Evolutionary conservation across 192 early-diverging fungal genomes (phyloP).

Genomic region (Umbelopsis ramanniana): DNA sequence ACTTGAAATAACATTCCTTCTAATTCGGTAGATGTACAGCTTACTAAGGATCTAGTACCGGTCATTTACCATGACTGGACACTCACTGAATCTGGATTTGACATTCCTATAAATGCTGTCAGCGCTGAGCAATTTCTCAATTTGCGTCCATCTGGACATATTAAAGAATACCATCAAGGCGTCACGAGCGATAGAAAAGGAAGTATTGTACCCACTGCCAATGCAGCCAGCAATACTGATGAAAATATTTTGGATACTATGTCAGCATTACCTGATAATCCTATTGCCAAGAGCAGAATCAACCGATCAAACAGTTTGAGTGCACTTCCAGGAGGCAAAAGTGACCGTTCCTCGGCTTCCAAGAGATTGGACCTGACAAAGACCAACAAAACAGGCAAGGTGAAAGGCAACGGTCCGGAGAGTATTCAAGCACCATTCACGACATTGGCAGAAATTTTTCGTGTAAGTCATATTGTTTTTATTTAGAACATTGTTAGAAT

Average conservation of each 20-base stretch:
- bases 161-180: constrained; percentile 46
- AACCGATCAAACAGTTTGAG: constrained; percentile 54
- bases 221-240: constrained; percentile 10
- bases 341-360: neutral
- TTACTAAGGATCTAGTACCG: constrained; percentile 85
- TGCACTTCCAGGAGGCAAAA: constrained; percentile 30
- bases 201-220: constrained; percentile 24
- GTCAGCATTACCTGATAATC: neutral
- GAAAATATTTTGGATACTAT: neutral
- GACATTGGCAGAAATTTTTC: constrained; percentile 80
- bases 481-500: neutral
- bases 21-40: constrained; percentile 75
- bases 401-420: constrained; percentile 78
- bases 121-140: constrained; percentile 73
- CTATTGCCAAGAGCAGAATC: constrained; percentile 27
- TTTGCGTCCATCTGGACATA: constrained; percentile 50
- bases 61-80: constrained; percentile 96
- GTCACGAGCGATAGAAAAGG: constrained; percentile 30
- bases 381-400: constrained; percentile 44
- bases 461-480: constrained; percentile 47
- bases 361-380: constrained; percentile 26
- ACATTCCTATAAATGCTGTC: constrained; percentile 69
- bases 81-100: constrained; percentile 71
- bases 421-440: constrained; percentile 89
- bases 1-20: neutral